phyloP scores from a whole-genome alignment of 1,284 basidiomycete species.

The Papiliotrema laurentii region DNA sequence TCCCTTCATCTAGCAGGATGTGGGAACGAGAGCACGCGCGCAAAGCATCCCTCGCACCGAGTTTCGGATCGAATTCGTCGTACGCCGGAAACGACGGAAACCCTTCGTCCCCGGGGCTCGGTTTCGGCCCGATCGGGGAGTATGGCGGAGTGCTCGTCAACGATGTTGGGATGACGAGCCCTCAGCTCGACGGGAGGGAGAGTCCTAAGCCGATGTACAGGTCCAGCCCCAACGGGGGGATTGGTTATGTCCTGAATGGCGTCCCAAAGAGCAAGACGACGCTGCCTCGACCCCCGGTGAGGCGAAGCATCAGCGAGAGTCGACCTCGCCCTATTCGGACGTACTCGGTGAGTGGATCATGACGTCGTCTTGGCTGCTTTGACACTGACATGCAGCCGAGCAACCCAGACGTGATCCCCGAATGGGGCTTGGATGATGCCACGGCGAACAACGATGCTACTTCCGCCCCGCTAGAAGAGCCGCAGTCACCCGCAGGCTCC shows the following conservation, averaged over 20 bases:
- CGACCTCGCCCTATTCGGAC: constrained; percentile 7
- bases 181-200: constrained; percentile 18
- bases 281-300: constrained; percentile 8
- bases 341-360: constrained; percentile 10
- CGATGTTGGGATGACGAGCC: constrained; percentile 17
- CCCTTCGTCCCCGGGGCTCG: constrained; percentile 25
- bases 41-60: constrained; percentile 31
- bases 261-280: constrained; percentile 24
- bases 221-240: constrained; percentile 31
- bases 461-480: constrained; percentile 15
- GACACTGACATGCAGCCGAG: constrained; percentile 1
- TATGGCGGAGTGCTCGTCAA: constrained; percentile 22
- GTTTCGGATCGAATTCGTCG: constrained; percentile 35
- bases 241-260: constrained; percentile 41
- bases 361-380: not conserved
- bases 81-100: constrained; percentile 16
- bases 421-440: constrained; percentile 10
- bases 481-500: constrained; percentile 23
- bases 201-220: constrained; percentile 25
- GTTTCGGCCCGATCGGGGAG: constrained; percentile 34
- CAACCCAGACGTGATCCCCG: not conserved
- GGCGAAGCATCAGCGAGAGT: constrained; percentile 21
- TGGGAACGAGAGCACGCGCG: constrained; percentile 39
- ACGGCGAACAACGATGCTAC: not conserved
- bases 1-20: constrained; percentile 12